Base-by-base conservation (phyloP, 1,284 basidiomycete species). In the Cystobasidium pallidum region DNA sequence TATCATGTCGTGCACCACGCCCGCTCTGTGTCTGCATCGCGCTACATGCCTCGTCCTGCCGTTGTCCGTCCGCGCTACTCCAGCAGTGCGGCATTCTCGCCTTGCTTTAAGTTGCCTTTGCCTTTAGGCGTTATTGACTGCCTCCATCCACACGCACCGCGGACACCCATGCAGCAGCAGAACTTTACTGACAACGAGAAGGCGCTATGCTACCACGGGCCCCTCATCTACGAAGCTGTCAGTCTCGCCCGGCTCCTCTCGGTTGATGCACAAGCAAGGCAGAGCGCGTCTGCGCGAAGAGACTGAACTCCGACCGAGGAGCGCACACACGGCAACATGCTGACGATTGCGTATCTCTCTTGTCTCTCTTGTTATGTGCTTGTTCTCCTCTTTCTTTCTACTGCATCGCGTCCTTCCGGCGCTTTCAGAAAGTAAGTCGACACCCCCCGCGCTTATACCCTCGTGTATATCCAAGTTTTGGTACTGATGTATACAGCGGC, bases 201-300 rank as follows among this genome's bases (percentile, higher is more conserved):
- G 77, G 91, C 94, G 4, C 84, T 97, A 13, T 96, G 94, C 82
- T 96, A 91, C 81, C 94, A 98, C 79, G 93, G 93, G 0, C 92
- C 92, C 2, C 85, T 97, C 49, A 88, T 98, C 74, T 98, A 98
- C 81, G 91, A 94, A 81, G 94, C 72, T 24, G 66, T 67, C 43
- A 72, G 63, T 67, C 43, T 41, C 28, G 21, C n/a, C 32, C 32
- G 30, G 34, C 32, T 10, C 17, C 21, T 54, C 30, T 32, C 30
- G 54, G 19, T 57, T 32, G 54, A n/a, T n/a, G 24, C 30, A 17
- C 4, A 57, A 3, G 30, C 30, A 57, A 57, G n/a, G n/a, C n/a
- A 57, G 28, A 10, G 54, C 54, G 28, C 54, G 54, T 34, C 28
- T 17, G 30, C 19, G 26, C 30, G 28, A 57, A n/a, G 10, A 32